Evolutionary conservation across 495 filamentous ascomycete genomes (phyloP).

Genomic region (Massariosphaeria phaeospora): DNA sequence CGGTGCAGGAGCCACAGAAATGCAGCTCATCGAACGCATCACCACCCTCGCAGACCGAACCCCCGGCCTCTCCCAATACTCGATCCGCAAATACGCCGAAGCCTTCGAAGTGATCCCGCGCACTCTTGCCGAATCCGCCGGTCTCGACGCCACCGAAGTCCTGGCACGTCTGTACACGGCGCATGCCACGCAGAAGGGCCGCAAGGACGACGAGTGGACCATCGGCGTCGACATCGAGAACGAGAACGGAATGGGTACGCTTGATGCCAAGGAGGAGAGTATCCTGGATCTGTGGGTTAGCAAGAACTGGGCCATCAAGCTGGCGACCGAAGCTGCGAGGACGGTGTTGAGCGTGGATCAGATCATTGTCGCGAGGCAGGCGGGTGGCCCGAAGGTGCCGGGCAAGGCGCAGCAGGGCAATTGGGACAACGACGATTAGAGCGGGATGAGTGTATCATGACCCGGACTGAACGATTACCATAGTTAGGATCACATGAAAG

Average conservation of each 20-base stretch:
- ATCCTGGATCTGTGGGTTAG: constrained; percentile 87
- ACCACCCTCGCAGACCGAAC: constrained; percentile 84
- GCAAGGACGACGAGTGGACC: constrained; percentile 55
- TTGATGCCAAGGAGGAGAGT: constrained; percentile 83
- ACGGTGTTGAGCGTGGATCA: constrained; percentile 97
- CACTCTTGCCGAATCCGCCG: constrained; percentile 88
- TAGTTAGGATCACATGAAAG: background rate
- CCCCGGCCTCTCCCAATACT: constrained; percentile 85
- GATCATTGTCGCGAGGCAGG: constrained; percentile 97
- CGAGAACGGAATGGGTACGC: constrained; percentile 67
- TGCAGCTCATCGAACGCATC: constrained; percentile 90
- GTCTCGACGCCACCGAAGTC: constrained; percentile 92
- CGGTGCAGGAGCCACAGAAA: constrained; percentile 91
- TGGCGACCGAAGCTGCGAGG: constrained; percentile 89
- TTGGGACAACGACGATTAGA: constrained; percentile 81
- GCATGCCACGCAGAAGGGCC: constrained; percentile 62
- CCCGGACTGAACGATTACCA: background rate
- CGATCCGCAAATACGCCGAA: constrained; percentile 95
- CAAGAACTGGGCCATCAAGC: constrained; percentile 93
- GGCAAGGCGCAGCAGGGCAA: constrained; percentile 76
- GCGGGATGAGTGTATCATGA: background rate
- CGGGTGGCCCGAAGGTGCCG: constrained; percentile 94
- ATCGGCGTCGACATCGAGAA: constrained; percentile 92
- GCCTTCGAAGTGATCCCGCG: constrained; percentile 96
- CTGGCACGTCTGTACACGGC: constrained; percentile 87